These are phyloP conservation scores for Mucor mucedo DNA, from an alignment of 371 early-diverging fungal species.

Conservation along the genomic window DNA sequence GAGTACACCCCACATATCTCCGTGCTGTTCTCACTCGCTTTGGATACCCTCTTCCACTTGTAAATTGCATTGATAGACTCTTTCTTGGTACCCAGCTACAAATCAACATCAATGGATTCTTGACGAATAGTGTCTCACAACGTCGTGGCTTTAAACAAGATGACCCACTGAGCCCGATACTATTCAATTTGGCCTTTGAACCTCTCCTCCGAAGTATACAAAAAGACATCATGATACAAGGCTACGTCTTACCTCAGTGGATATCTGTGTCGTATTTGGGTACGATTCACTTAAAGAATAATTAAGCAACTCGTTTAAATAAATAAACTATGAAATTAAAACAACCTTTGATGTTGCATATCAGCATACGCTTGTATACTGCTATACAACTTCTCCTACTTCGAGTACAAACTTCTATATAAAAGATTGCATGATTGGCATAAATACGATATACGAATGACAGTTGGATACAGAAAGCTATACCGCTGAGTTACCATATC, in stretches of 20 bases:
- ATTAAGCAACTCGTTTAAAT: too few relatives aligned
- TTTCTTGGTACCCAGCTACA: constrained; percentile 4
- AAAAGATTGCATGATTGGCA: too few relatives aligned
- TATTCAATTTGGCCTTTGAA: constrained; percentile 40
- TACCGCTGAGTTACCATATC: too few relatives aligned
- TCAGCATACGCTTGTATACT: too few relatives aligned
- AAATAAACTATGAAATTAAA: too few relatives aligned
- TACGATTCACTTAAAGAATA: too few relatives aligned
- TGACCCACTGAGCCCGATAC: constrained; percentile 31
- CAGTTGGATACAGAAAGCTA: too few relatives aligned
- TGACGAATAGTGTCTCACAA: constrained; percentile 18
- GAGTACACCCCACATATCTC: constrained; percentile 22
- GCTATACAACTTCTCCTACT: too few relatives aligned
- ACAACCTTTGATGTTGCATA: too few relatives aligned
- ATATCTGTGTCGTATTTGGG: too few relatives aligned
- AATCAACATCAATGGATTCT: constrained; percentile 13
- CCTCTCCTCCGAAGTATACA: constrained; percentile 30
- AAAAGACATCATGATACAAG: not conserved
- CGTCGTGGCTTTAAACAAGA: constrained; percentile 32
- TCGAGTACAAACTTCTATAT: too few relatives aligned
- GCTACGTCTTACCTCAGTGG: not conserved
- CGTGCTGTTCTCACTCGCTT: constrained; percentile 7
- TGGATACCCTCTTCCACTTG: constrained; percentile 4
- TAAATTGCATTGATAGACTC: constrained; percentile 1
- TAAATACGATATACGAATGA: too few relatives aligned